These are phyloP conservation scores for Saxophila tyrrhenica DNA, from an alignment of 495 filamentous ascomycete genomes.

Conservation along the genomic window DNA sequence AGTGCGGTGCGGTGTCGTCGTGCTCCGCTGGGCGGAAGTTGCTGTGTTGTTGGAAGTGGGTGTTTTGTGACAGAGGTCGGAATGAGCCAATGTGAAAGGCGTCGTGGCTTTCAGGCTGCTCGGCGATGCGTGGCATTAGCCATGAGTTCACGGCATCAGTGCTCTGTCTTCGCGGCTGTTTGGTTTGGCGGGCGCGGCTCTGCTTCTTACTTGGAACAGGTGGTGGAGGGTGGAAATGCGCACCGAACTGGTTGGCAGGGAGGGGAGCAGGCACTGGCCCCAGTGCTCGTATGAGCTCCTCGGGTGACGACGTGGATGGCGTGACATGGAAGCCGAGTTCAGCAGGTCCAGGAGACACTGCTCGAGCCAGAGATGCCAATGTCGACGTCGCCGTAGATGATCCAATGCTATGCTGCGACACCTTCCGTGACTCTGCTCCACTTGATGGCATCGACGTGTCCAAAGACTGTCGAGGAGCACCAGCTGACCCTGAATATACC, in stretches of 20 bases:
- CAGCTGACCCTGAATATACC: background rate
- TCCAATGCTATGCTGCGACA: background rate
- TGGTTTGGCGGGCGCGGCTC: background rate
- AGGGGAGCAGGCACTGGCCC: conserved; percentile 10
- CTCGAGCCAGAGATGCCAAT: background rate
- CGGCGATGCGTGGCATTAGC: background rate
- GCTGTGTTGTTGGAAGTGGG: background rate
- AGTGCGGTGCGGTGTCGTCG: background rate
- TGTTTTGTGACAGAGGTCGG: background rate
- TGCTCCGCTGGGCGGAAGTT: background rate
- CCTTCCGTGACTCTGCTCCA: background rate
- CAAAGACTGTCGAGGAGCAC: background rate
- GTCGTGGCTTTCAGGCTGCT: background rate
- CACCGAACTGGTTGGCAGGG: background rate
- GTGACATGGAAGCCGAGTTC: conserved; percentile 13
- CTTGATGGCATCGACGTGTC: background rate
- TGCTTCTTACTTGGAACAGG: background rate
- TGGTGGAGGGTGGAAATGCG: background rate
- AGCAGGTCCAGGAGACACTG: conserved; percentile 2
- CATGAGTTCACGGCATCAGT: background rate
- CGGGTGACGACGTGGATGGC: conserved; percentile 1
- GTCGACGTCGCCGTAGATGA: background rate
- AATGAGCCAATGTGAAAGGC: background rate
- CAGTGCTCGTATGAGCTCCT: conserved; percentile 12
- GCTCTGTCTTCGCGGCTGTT: background rate